Conservation (phyloP, 441 rosid species). For the Gossypium davidsonii region DNA sequence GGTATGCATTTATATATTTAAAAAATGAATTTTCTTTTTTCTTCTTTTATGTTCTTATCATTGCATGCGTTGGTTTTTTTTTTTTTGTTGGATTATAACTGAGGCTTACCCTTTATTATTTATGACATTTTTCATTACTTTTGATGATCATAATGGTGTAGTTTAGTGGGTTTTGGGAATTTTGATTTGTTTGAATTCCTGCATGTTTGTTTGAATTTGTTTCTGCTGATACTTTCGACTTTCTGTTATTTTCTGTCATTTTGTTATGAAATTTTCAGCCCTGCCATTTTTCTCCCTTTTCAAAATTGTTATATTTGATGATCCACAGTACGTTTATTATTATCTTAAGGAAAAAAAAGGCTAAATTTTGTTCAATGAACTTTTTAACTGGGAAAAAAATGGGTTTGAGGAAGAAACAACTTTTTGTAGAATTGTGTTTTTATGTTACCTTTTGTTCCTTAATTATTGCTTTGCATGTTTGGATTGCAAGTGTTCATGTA, state of each 20-base stretch:
- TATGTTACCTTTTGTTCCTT: background rate
- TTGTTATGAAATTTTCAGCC: conserved; percentile 8
- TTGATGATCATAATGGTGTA: background rate
- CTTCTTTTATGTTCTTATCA: background rate
- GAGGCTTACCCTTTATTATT: background rate
- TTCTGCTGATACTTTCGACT: conserved; percentile 5
- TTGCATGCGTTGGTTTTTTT: conserved; percentile 26
- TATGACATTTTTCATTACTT: background rate
- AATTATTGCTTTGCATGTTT: conserved; percentile 1
- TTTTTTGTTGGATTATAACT: background rate
- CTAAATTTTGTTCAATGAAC: background rate
- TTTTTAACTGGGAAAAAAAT: background rate
- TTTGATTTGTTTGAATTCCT: background rate
- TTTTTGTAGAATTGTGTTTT: background rate
- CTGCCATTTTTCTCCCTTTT: background rate
- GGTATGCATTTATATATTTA: conserved; percentile 31
- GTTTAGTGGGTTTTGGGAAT: background rate
- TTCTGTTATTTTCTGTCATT: conserved; percentile 5
- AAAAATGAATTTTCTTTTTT: background rate
- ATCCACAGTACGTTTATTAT: background rate
- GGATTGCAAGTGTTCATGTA: background rate
- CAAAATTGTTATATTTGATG: background rate
- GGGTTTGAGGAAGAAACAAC: background rate
- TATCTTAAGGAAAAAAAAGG: background rate
- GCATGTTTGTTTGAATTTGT: conserved; percentile 14